These are phyloP conservation scores for Curvularia sp. DNA, from an alignment of 2,329 filamentous ascomycete species.

Conservation along the genomic window DNA sequence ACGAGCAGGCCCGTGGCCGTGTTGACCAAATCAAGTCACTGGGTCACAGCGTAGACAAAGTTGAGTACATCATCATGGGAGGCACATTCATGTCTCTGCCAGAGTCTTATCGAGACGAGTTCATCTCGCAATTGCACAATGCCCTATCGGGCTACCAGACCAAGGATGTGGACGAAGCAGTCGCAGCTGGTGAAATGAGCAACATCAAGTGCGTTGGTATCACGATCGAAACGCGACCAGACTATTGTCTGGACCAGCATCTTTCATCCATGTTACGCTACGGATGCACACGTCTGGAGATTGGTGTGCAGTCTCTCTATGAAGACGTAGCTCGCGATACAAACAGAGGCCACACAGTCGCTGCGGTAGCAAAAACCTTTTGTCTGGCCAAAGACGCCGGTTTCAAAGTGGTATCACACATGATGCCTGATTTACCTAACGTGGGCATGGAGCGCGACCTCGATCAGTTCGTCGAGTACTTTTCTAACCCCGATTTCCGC, in stretches of 20 bases:
- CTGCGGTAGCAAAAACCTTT: constrained; percentile 94
- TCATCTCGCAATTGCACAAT: constrained; percentile 96
- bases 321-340: constrained; percentile 98
- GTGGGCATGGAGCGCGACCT: constrained; percentile 98
- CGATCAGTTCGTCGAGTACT: constrained; percentile 97
- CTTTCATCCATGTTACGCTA: constrained; percentile 97
- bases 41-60: constrained; percentile 97
- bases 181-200: constrained; percentile 93
- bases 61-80: constrained; percentile 99
- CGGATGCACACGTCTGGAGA: constrained; percentile 90
- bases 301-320: constrained; percentile 95
- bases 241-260: constrained; percentile 97
- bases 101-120: constrained; percentile 86
- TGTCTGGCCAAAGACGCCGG: constrained; percentile 96
- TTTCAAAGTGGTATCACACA: constrained; percentile 98
- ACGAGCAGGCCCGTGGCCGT: constrained; percentile 92
- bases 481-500: constrained; percentile 93
- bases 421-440: constrained; percentile 99
- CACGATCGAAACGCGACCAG: constrained; percentile 95
- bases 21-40: constrained; percentile 96
- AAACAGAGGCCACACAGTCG: constrained; percentile 94
- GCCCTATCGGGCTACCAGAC: constrained; percentile 96
- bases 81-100: constrained; percentile 98
- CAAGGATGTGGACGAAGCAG: constrained; percentile 91
- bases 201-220: constrained; percentile 98